Evolutionary conservation across 805 yeast species (phyloP).

Genomic region (Yarrowia bubula): DNA sequence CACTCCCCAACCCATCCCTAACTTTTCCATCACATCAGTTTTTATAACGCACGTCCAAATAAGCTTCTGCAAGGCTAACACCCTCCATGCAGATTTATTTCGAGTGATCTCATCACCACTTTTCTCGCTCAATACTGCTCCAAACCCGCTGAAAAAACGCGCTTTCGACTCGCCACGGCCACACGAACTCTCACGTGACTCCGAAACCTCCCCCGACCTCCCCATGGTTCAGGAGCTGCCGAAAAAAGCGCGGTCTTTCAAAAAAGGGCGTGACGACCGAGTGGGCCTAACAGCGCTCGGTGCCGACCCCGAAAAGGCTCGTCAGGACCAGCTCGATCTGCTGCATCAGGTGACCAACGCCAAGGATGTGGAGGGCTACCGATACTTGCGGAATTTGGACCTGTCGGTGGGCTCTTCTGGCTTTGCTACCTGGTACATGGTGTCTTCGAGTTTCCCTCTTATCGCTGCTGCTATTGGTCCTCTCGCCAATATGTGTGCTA

Average conservation of each 20-base stretch:
- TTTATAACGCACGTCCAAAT: not conserved
- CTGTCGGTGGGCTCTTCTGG: slow-evolving; percentile 28
- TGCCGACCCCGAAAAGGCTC: not conserved
- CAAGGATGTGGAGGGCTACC: slow-evolving; percentile 13
- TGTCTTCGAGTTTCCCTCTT: slow-evolving; percentile 70
- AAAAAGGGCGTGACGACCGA: slow-evolving; percentile 15
- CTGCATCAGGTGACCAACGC: slow-evolving; percentile 13
- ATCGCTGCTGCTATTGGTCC: slow-evolving; percentile 79
- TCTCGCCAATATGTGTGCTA: slow-evolving; percentile 67
- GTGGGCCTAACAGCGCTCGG: not conserved
- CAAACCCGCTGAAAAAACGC: not conserved
- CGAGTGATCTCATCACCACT: not conserved
- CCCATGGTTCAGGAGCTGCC: not conserved
- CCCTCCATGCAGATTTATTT: not conserved
- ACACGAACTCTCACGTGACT: too few species aligned
- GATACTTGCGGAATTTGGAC: not conserved
- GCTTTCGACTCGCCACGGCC: too few species aligned
- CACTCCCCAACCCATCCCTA: too few species aligned
- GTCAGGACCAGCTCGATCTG: slow-evolving; percentile 1
- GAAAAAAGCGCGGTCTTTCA: slow-evolving; percentile 1
- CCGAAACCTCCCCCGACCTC: too few species aligned
- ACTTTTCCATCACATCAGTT: too few species aligned
- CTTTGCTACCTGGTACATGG: slow-evolving; percentile 52
- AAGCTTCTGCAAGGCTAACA: slow-evolving; percentile 3
- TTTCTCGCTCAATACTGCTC: not conserved